phyloP scores from a whole-genome alignment of 1,284 basidiomycete species.

The Austropuccinia psidii region DNA sequence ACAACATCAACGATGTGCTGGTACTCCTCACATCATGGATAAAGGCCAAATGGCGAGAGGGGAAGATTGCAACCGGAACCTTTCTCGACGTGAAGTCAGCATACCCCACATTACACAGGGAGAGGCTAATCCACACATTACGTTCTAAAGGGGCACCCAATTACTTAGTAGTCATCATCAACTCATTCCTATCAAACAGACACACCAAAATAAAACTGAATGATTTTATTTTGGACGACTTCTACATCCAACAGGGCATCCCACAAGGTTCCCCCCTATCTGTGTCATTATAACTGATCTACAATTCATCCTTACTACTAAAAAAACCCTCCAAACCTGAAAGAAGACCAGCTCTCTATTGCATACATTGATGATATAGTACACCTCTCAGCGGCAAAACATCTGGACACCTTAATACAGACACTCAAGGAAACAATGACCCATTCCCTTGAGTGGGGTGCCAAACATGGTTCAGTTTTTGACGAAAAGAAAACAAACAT shows the following conservation, averaged over 20 bases:
- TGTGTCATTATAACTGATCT: neutral
- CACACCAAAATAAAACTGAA: neutral
- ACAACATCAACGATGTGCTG: neutral
- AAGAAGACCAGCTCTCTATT: neutral
- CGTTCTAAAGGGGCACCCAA: neutral
- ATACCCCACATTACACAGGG: slow-evolving; percentile 1
- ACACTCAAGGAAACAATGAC: neutral
- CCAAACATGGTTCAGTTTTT: slow-evolving; percentile 6
- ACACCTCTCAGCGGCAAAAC: neutral
- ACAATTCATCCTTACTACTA: neutral
- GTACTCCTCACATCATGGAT: neutral
- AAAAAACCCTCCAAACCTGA: neutral
- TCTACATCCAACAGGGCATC: neutral
- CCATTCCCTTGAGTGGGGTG: neutral
- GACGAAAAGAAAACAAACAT: neutral
- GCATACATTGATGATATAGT: slow-evolving; percentile 14
- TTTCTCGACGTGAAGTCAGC: slow-evolving; percentile 18
- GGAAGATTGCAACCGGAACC: neutral
- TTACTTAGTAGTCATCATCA: neutral
- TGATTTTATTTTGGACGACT: neutral
- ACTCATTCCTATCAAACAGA: neutral
- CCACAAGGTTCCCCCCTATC: slow-evolving; percentile 13
- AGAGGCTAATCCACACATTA: neutral
- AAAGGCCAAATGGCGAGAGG: neutral
- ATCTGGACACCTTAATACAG: neutral